Evolutionary conservation across 1,139 yeast species (phyloP).

Genomic region (Blastobotrys serpentis): DNA sequence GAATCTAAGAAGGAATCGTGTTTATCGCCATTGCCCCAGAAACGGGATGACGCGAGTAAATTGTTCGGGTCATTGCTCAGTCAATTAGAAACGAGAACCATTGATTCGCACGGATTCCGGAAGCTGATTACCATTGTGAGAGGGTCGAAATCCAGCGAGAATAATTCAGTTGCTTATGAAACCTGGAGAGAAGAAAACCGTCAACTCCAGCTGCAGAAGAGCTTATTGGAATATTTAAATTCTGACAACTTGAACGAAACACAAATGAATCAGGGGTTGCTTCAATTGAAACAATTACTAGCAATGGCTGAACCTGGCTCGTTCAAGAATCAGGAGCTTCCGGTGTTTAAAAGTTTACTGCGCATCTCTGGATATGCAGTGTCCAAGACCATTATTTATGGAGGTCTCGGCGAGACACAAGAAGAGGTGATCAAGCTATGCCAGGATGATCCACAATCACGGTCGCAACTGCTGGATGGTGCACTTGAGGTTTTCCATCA

Average conservation of each 20-base stretch:
- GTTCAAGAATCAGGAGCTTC: conserved; percentile 21
- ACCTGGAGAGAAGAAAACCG: conserved; percentile 27
- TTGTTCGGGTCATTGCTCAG: conserved; percentile 26
- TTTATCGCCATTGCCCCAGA: conserved; percentile 27
- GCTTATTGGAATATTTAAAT: conserved; percentile 23
- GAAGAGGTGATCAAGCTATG: conserved; percentile 21
- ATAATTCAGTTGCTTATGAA: conserved; percentile 21
- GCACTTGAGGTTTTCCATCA: conserved; percentile 2
- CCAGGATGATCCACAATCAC: not conserved
- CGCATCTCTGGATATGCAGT: conserved; percentile 20
- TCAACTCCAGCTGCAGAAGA: conserved; percentile 20
- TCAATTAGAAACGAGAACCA: conserved; percentile 23
- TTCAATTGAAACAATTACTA: conserved; percentile 27
- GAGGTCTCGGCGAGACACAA: conserved; percentile 27
- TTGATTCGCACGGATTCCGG: conserved; percentile 30
- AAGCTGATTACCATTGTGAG: conserved; percentile 28
- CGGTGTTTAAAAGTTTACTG: conserved; percentile 23
- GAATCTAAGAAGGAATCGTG: conserved; percentile 26
- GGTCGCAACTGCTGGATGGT: conserved; percentile 10
- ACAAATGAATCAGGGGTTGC: conserved; percentile 26
- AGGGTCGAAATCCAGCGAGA: conserved; percentile 19
- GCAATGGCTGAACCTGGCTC: conserved; percentile 17
- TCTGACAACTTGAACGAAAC: conserved; percentile 20
- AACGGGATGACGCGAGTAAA: conserved; percentile 26
- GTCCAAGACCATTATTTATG: conserved; percentile 23